Conservation (phyloP, 768 basidiomycete species). For the Tulasnella sp. region DNA sequence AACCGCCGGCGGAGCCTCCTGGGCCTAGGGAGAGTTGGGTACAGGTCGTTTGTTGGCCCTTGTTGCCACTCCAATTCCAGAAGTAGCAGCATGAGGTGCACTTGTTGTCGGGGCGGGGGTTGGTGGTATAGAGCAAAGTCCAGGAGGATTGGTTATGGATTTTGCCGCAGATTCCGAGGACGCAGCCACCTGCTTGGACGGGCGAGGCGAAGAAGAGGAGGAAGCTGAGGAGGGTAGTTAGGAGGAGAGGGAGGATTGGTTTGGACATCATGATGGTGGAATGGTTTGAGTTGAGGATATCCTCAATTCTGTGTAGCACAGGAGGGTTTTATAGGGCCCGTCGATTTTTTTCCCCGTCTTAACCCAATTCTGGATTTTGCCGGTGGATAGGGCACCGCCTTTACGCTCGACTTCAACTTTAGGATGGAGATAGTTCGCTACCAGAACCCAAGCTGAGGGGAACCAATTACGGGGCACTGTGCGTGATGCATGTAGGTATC, state of each 20-base stretch:
- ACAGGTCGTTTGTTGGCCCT: neutral
- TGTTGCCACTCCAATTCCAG: neutral
- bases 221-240: neutral
- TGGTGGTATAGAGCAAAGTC: neutral
- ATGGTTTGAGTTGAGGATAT: neutral
- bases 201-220: neutral
- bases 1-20: neutral
- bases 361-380: too few relatives aligned
- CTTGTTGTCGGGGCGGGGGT: neutral
- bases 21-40: neutral
- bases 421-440: too few relatives aligned
- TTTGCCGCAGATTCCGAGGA: neutral
- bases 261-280: neutral
- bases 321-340: too few relatives aligned
- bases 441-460: too few relatives aligned
- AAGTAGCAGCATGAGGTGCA: neutral
- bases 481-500: too few relatives aligned
- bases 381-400: too few relatives aligned
- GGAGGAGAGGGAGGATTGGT: neutral
- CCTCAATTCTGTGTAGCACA: too few relatives aligned
- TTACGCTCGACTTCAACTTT: too few relatives aligned
- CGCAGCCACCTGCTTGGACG: neutral
- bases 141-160: neutral
- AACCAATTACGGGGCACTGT: too few relatives aligned
- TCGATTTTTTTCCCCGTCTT: too few relatives aligned